Conservation (phyloP, 257 asterid species). For the Datura wrightii region DNA sequence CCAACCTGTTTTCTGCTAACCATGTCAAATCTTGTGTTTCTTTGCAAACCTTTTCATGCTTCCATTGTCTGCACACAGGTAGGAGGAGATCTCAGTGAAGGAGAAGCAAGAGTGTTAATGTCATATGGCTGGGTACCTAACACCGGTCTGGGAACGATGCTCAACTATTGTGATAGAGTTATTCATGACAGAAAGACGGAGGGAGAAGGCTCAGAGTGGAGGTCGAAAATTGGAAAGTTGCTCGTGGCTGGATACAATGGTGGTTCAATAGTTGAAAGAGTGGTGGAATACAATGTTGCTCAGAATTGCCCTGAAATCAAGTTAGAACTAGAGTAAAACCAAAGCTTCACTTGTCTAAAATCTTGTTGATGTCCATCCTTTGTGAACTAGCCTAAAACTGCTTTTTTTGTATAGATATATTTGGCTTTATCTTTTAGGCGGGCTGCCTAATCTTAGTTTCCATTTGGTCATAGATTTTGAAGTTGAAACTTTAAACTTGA, state of each 20-base stretch:
- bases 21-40: neutral
- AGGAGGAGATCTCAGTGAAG: constrained; percentile 84
- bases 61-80: constrained; percentile 52
- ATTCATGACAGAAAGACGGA: constrained; percentile 72
- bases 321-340: constrained; percentile 55
- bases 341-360: neutral
- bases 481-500: too few species aligned
- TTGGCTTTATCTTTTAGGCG: constrained; percentile 10
- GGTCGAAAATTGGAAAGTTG: constrained; percentile 77
- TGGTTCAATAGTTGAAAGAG: constrained; percentile 55
- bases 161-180: constrained; percentile 84
- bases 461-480: too few species aligned
- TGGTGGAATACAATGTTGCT: constrained; percentile 43
- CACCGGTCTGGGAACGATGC: constrained; percentile 91
- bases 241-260: constrained; percentile 81
- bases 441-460: neutral
- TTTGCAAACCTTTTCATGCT: neutral
- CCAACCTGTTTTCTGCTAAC: neutral
- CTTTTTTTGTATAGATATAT: constrained; percentile 24
- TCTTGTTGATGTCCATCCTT: constrained; percentile 29
- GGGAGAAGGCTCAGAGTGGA: constrained; percentile 78
- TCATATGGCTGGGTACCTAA: constrained; percentile 85
- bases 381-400: constrained; percentile 33
- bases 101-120: constrained; percentile 78
- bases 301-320: constrained; percentile 45